phyloP scores from a whole-genome alignment of 1,284 basidiomycete species.

The Ceratobasidium sp. region DNA sequence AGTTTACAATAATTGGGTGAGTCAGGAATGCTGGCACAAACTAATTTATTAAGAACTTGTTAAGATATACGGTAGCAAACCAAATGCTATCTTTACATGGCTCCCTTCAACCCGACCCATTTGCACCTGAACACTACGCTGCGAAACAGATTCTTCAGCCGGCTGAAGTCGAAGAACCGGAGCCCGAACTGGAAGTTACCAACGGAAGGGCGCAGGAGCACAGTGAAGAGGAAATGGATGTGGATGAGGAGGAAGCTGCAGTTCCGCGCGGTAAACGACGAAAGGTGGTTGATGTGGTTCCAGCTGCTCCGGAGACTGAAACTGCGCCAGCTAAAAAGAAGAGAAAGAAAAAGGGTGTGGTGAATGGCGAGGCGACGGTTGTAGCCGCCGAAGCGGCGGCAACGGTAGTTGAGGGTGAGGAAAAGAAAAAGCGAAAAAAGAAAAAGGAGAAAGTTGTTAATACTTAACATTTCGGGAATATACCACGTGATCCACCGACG shows the following conservation, averaged over 20 bases:
- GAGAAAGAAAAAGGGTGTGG: slow-evolving; percentile 29
- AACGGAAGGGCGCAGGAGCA: slow-evolving; percentile 30
- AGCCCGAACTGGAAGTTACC: slow-evolving; percentile 45
- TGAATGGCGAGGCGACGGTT: slow-evolving; percentile 21
- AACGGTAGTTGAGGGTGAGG: slow-evolving; percentile 11
- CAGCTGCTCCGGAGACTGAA: slow-evolving; percentile 29
- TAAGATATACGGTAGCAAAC: slow-evolving; percentile 90
- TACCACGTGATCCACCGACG: slow-evolving; percentile 15
- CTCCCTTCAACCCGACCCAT: slow-evolving; percentile 89
- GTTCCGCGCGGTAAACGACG: slow-evolving; percentile 44
- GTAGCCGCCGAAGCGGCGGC: slow-evolving; percentile 12
- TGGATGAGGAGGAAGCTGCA: slow-evolving; percentile 24
- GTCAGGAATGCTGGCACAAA: slow-evolving; percentile 53
- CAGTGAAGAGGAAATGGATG: slow-evolving; percentile 37
- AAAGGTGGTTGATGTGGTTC: slow-evolving; percentile 31
- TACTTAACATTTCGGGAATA: background rate
- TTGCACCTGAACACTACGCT: slow-evolving; percentile 71
- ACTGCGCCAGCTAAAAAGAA: slow-evolving; percentile 19
- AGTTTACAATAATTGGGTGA: slow-evolving; percentile 94
- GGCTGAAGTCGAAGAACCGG: background rate
- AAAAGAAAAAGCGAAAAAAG: slow-evolving; percentile 41
- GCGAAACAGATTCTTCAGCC: slow-evolving; percentile 48
- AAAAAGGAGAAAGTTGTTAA: slow-evolving; percentile 15
- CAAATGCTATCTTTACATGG: slow-evolving; percentile 95
- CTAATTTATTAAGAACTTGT: slow-evolving; percentile 17